Conservation (phyloP, 2,329 filamentous ascomycete genomes). For the Fusarium xyrophilum region DNA sequence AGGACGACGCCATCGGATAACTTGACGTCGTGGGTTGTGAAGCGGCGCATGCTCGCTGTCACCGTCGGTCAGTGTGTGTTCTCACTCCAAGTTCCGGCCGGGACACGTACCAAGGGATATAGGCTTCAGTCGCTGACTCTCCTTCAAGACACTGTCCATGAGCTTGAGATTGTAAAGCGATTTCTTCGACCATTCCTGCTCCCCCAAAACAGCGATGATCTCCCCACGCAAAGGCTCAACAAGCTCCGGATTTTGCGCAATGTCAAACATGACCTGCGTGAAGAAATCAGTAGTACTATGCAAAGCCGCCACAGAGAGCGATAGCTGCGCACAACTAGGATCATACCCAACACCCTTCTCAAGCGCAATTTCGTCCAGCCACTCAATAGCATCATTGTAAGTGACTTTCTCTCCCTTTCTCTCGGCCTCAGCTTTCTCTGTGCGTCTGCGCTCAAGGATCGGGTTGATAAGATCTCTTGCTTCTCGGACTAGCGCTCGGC, state of each 20-base stretch:
- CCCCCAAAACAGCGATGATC: background rate
- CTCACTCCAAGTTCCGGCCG: rapidly evolving
- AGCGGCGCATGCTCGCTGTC: background rate
- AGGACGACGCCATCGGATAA: background rate
- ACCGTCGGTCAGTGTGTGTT: rapidly evolving
- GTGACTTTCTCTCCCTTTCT: background rate
- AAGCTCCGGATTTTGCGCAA: background rate
- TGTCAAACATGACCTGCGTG: background rate
- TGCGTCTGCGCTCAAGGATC: background rate
- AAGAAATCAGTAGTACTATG: background rate
- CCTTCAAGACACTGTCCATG: background rate
- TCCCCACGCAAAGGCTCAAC: background rate
- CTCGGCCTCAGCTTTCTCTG: rapidly evolving
- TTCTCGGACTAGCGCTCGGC: background rate
- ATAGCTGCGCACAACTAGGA: background rate
- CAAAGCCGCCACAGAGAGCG: background rate
- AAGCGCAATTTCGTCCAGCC: background rate
- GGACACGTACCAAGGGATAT: background rate
- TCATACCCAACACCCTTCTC: rapidly evolving
- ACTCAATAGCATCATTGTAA: background rate
- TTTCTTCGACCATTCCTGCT: background rate
- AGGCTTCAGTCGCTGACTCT: background rate
- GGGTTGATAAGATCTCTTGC: rapidly evolving
- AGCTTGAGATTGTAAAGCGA: background rate
- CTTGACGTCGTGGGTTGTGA: background rate